Evolutionary conservation across 768 basidiomycete species (phyloP), one percentile per base, ranked within the genome.

Genomic region (Agrocybe chaxingu): DNA sequence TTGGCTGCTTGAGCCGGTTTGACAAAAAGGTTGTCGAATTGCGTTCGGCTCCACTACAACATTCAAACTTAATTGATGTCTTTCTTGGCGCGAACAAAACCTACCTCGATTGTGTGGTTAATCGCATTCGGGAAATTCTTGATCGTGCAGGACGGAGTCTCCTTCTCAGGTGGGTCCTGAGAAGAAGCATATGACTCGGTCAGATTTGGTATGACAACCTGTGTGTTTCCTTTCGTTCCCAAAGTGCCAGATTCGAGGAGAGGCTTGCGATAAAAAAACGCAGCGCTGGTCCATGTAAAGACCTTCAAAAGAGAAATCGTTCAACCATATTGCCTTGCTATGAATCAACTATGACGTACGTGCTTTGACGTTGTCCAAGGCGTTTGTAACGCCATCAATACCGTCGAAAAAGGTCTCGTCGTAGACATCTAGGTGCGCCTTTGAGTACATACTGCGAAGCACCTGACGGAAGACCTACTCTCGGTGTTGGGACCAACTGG

Each of bases 71-170:
- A 51, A 38, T 33, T 43, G 32, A 8, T 13, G 16, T 35, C 41
- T 7, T 8, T 29, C 9, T 13, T 19, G 7, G n/a, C 45, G 7
- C 18, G 36, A 12, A 18, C 4, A 36, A 13, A 31, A 64, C 78
- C 30, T 48, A 90, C 92, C 77, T 98, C 93, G 52, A 99, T 99
- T 6, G 94, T 97, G 70, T 99, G 97, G 57, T 92, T 87, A 60
- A 98, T 98, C 19, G 89, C 88, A 66, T 99, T 95, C 8, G 97
- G 97, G 81, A 98, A 99, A 70, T 92, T 98, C 75, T 98, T 98
- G 66, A 98, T 88, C 1, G 97, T 99, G 68, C 97, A 99, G 19
- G 90, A 91, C 18, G 97, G 90, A 1, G 94, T 86, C 64, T 95
- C 89, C 70, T 97, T 98, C 73, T 99, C 97, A 7, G 97, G 97